Base-by-base conservation (phyloP, 2,329 filamentous ascomycete species). In the Fusarium sp. region DNA sequence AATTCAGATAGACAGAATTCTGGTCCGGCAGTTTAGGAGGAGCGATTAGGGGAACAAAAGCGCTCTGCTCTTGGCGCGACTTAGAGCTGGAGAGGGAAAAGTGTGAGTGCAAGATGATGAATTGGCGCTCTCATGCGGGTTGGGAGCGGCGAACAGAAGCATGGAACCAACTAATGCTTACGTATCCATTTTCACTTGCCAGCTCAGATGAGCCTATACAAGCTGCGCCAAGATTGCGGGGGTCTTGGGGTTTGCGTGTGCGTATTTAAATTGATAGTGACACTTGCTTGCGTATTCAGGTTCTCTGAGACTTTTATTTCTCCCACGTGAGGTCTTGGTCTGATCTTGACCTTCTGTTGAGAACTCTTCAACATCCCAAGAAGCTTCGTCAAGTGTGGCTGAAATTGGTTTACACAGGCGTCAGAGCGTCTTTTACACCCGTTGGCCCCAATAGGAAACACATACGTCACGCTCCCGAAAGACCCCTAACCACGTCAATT, bases 141-240 rank as follows among this genome's bases (percentile, higher is more conserved):
- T 63, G 53, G 66, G 66, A 68, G 65, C 59, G 63, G 65, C 62
- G 53, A n/a, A n/a, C n/a, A n/a, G n/a, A 18, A 59, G 58, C 63
- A 52, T 43, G 48, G 49, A 65, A 55, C 56, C 66, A 69, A 63
- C 37, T n/a, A 48, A 49, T 29, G 23, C 70, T 70, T 70, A 70
- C 67, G 67, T 70, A 70, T 70, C 44, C 66, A 63, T 69, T 70
- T 67, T 54, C 52, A 70, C 61, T 58, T 58, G 52, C 57, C 56
- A 69, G 43, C 66, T 18, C 52, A 69, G 52, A 66, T 37, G 39
- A 49, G 42, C 44, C 47, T 31, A 42, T 41, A 42, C 46, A 63
- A 69, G 50, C 50, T 48, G 47, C 53, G 57, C 66, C 66, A 70
- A 70, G 66, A 33, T 59, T 70, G 67, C 57, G 67, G 62, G 57